Percentiles rank a stretch among this genome's conserved stretches.
phyloP scores from a whole-genome alignment of 345 rosid genomes.

The Eucalyptus tenuipes region DNA sequence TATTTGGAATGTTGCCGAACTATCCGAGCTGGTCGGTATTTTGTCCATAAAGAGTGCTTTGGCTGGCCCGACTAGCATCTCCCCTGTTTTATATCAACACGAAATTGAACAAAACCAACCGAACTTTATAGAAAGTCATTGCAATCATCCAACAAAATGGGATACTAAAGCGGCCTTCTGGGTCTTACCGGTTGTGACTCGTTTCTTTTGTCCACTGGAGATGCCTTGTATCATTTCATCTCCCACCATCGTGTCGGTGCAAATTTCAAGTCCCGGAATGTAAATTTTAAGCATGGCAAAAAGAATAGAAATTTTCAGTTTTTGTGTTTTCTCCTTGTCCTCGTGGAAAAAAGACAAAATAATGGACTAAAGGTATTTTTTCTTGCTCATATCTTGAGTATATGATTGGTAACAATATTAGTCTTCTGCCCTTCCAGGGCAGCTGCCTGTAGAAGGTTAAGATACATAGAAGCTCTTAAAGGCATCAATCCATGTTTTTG shows the following conservation, averaged over 20 bases:
- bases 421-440: conserved; percentile 50
- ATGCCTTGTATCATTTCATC: conserved; percentile 45
- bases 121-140: not conserved
- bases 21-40: conserved; percentile 70
- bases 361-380: not conserved
- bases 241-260: conserved; percentile 42
- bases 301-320: not conserved
- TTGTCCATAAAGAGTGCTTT: conserved; percentile 77
- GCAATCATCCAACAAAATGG: not conserved
- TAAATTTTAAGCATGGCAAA: not conserved
- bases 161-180: not conserved
- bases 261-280: conserved; percentile 45
- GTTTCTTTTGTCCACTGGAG: conserved; percentile 47
- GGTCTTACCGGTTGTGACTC: conserved; percentile 24
- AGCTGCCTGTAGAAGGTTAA: conserved; percentile 30
- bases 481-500: not conserved
- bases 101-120: not conserved
- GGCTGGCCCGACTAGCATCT: conserved; percentile 70
- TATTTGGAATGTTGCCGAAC: conserved; percentile 68
- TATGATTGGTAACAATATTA: conserved; percentile 60
- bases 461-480: not conserved
- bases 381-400: conserved; percentile 35
- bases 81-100: conserved; percentile 18
- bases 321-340: not conserved
- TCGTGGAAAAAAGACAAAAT: not conserved